These are phyloP conservation scores for Corinectria fuckeliana DNA, from an alignment of 2,329 filamentous ascomycete species.

Conservation along the genomic window DNA sequence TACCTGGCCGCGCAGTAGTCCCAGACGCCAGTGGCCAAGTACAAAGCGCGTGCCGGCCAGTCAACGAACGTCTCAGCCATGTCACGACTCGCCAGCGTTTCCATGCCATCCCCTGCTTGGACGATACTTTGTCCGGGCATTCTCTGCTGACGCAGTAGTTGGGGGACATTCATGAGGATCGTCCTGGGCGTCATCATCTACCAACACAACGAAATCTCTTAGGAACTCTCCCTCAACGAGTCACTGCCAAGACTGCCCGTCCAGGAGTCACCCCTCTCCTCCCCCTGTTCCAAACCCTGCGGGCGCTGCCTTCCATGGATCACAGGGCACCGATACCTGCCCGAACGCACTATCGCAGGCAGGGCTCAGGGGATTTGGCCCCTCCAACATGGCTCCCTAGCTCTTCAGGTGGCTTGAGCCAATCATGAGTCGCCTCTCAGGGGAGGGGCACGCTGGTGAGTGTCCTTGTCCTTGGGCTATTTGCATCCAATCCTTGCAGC, in stretches of 20 bases:
- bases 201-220: no score
- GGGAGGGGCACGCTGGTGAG: constrained; percentile 29
- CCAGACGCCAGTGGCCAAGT: constrained; percentile 24
- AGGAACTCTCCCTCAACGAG: no score
- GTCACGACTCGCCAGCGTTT: constrained; percentile 29
- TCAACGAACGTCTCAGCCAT: constrained; percentile 28
- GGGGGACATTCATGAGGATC: background rate
- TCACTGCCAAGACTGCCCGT: no score
- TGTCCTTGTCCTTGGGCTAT: constrained; percentile 9
- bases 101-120: constrained; percentile 4
- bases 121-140: constrained; percentile 14
- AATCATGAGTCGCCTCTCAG: constrained; percentile 33
- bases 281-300: constrained; percentile 29
- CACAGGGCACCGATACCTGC: constrained; percentile 15
- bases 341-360: constrained; percentile 16
- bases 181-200: background rate
- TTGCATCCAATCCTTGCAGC: constrained; percentile 32
- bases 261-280: constrained; percentile 12
- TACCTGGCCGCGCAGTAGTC: constrained; percentile 35
- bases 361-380: constrained; percentile 13
- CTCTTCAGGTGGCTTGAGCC: constrained; percentile 23
- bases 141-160: background rate
- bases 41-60: constrained; percentile 31
- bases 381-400: background rate
- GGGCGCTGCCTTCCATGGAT: constrained; percentile 27